Conservation (phyloP, 2,329 filamentous ascomycete genomes). For the Chaetoscypha palmicola region DNA sequence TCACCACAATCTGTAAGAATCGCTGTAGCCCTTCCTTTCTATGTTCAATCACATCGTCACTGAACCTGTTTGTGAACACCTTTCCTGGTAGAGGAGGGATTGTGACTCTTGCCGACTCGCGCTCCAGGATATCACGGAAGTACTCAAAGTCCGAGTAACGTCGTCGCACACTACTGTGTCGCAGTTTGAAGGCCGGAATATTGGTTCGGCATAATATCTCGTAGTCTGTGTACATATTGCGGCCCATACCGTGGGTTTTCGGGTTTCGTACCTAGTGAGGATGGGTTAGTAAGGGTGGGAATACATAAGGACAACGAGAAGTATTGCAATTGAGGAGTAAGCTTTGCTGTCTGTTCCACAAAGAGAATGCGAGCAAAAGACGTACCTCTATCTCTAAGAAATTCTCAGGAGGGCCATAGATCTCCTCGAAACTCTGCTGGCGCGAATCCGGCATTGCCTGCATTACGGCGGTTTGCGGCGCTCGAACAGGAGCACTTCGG, state of each 20-base stretch:
- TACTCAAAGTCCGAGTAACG: slow-evolving; percentile 98
- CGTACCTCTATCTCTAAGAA: slow-evolving; percentile 94
- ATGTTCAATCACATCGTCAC: slow-evolving; percentile 96
- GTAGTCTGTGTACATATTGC: slow-evolving; percentile 98
- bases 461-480: slow-evolving; percentile 35
- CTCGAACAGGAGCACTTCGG: background rate
- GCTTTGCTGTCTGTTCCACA: background rate
- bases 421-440: slow-evolving; percentile 96
- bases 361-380: slow-evolving; percentile 10
- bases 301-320: too few relatives aligned
- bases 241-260: slow-evolving; percentile 87
- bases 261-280: slow-evolving; percentile 74
- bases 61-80: slow-evolving; percentile 96
- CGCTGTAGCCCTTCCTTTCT: slow-evolving; percentile 84
- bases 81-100: slow-evolving; percentile 95
- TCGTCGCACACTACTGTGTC: slow-evolving; percentile 77
- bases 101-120: slow-evolving; percentile 86
- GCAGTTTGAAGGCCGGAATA: slow-evolving; percentile 97
- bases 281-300: slow-evolving; percentile 13
- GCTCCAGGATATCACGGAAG: slow-evolving; percentile 95
- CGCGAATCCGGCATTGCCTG: slow-evolving; percentile 66
- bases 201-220: slow-evolving; percentile 97
- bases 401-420: slow-evolving; percentile 97
- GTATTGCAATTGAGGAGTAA: too few relatives aligned
- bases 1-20: slow-evolving; percentile 95